Evolutionary conservation across 805 yeast genomes (phyloP).

Genomic region (Dipodascus albidus): DNA sequence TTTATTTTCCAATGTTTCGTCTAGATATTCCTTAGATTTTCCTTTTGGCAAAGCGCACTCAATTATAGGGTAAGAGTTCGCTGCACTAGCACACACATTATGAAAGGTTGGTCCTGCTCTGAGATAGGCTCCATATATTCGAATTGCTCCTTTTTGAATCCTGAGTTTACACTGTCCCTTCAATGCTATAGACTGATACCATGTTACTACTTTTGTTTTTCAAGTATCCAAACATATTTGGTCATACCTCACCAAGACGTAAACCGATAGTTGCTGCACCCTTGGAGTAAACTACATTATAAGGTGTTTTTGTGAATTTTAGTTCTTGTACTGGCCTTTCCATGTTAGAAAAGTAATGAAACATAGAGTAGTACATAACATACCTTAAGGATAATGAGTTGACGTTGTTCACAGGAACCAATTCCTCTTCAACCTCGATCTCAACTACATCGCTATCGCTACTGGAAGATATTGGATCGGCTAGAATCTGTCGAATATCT

Average conservation of each 20-base stretch:
- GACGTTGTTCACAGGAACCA: too few relatives aligned
- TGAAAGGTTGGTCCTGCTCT: constrained; percentile 8
- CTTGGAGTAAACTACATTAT: neutral
- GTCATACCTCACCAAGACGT: neutral
- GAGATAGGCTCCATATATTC: constrained; percentile 19
- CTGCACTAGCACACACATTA: constrained; percentile 13
- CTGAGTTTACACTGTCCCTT: constrained; percentile 21
- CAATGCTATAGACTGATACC: constrained; percentile 15
- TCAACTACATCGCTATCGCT: neutral
- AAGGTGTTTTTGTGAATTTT: neutral
- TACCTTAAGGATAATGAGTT: too few relatives aligned
- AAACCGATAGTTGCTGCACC: neutral
- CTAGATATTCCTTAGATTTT: constrained; percentile 6
- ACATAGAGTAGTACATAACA: too few relatives aligned
- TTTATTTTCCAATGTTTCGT: constrained; percentile 5
- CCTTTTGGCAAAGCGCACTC: constrained; percentile 8
- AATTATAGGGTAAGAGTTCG: constrained; percentile 15
- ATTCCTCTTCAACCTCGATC: neutral
- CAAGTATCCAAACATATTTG: neutral
- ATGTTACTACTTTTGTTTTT: too few relatives aligned
- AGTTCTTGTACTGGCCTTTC: too few relatives aligned
- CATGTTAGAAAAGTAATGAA: too few relatives aligned
- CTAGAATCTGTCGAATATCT: neutral
- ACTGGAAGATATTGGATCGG: neutral
- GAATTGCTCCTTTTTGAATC: constrained; percentile 22